Evolutionary conservation across 495 filamentous ascomycete genomes (phyloP), one percentile per base, ranked within the genome.

Genomic region (Lepraria neglecta): DNA sequence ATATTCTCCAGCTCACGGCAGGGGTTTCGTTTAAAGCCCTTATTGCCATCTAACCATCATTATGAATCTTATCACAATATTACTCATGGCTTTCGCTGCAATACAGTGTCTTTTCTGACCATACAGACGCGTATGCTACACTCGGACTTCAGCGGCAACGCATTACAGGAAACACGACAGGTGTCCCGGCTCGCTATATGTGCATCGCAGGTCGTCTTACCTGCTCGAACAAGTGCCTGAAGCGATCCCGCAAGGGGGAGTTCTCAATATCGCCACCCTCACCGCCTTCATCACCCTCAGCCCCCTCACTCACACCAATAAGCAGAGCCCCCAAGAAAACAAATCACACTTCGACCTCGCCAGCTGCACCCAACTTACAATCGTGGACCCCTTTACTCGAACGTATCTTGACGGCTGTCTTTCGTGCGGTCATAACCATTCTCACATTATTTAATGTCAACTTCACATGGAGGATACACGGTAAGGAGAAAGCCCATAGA

Each of bases 371-470:
- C 21, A 27, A 0, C 17, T 0, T 15, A 40, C 28, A 10, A 5
- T 30, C 11, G 1, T 43, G 21, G 35, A 24, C 27, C 7, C 58
- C 21, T 3, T 11, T 19, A 3, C 15, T 21, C 15, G 38, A 60
- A 35, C 12, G 30, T 4, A 33, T 44, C 33, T 9, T 45, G 19
- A 35, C 35, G 3, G 33, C 58, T 1, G 43, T 54, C 10, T 60
- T 54, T 10, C 58, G 58, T 0, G 28, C 58, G 10, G 0, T 44
- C 19, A n/a, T 60, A 3, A 50, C 50, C 7, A 2, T 53, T 7
- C 58, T 60, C 21, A 52, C 58, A 12, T 33, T 60, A 6, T 54
- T 54, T 21, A 54, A 60, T 15, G 15, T 60, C 46, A 45, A 60
- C n/a, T 30, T 60, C 1, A 44, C 48, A 0, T 60, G 48, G 24